phyloP scores from a whole-genome alignment of 306 rosid genomes.

The Citrullus mucosospermus region DNA sequence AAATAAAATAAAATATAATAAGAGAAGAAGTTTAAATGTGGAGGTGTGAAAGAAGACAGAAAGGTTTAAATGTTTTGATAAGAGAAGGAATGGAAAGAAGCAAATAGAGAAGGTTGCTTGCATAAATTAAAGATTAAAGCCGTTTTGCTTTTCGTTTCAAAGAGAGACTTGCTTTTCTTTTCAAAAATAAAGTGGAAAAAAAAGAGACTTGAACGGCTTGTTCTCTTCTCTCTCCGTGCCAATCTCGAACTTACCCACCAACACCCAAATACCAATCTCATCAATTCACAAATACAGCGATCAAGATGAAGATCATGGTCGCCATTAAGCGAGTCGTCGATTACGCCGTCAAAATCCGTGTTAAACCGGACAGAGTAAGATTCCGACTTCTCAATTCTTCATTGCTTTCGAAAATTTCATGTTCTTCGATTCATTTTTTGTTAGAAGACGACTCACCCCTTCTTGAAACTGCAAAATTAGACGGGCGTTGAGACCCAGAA shows the following conservation, averaged over 20 bases:
- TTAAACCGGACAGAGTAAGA: constrained; percentile 66
- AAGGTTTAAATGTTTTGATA: too few species aligned
- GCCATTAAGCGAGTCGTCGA: constrained; percentile 73
- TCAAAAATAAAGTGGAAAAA: too few species aligned
- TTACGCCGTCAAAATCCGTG: constrained; percentile 94
- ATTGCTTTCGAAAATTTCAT: background rate
- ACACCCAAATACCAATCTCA: background rate
- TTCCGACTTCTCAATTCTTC: background rate
- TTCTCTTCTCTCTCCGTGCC: background rate
- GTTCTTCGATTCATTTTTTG: background rate
- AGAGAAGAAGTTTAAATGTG: too few species aligned
- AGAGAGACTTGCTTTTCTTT: background rate
- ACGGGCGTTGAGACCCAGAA: constrained; percentile 88
- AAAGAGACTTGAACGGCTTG: background rate
- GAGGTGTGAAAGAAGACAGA: too few species aligned
- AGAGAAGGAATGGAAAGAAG: too few species aligned
- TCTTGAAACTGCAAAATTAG: constrained; percentile 8
- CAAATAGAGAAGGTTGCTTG: background rate
- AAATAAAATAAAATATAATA: too few species aligned
- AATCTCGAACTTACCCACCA: background rate
- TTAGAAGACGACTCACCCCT: background rate
- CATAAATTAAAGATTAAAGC: background rate
- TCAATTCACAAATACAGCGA: background rate
- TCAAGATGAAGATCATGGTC: constrained; percentile 82
- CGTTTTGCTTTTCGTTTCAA: background rate